Conservation (phyloP, 768 basidiomycete species). For the Tulasnella sp. region DNA sequence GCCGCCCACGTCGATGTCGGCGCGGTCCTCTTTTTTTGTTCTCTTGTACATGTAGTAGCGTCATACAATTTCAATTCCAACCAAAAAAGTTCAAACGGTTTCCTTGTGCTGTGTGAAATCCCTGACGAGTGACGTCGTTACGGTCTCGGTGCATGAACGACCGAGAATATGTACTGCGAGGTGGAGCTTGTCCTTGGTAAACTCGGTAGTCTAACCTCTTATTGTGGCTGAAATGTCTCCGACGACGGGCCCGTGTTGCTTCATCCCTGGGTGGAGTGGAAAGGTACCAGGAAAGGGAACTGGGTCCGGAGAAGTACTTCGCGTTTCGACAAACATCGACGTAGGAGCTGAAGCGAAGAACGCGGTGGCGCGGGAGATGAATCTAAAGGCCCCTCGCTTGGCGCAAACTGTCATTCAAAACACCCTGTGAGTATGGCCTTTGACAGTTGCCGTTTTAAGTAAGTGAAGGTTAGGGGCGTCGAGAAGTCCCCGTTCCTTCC, state of each 20-base stretch:
- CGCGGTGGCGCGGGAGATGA: neutral
- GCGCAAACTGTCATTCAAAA: neutral
- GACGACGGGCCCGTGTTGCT: neutral
- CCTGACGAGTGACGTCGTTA: no score
- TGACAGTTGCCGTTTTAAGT: neutral
- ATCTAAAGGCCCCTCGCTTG: neutral
- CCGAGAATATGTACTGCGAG: neutral
- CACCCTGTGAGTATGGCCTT: neutral
- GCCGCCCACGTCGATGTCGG: neutral
- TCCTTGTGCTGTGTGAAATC: no score
- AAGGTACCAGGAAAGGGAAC: no score
- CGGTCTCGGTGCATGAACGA: no score
- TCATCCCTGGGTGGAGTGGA: neutral
- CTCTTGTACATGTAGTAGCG: neutral
- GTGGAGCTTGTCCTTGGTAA: neutral
- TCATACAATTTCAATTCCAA: no score
- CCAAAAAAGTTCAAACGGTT: no score
- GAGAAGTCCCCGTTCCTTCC: neutral
- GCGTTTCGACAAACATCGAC: neutral
- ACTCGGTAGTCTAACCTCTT: neutral
- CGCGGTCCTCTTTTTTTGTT: neutral
- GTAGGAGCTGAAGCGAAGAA: neutral
- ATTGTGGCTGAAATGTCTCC: neutral
- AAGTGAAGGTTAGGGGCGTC: neutral
- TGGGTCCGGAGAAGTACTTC: no score